These are phyloP conservation scores for Mycena floridula DNA, from an alignment of 768 basidiomycete genomes.

Conservation along the genomic window DNA sequence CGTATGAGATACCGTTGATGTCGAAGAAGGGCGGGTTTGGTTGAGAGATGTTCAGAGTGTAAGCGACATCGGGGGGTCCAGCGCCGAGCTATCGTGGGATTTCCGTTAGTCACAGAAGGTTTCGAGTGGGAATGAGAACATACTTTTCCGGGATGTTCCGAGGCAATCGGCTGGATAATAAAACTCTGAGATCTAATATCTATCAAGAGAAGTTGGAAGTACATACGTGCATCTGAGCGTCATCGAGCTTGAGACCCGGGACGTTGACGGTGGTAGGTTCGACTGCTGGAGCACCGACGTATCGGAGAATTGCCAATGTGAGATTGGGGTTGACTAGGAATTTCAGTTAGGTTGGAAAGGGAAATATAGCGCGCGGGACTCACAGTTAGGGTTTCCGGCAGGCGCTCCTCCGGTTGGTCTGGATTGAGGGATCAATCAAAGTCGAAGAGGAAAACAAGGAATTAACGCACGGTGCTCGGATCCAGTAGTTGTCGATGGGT, in stretches of 20 bases:
- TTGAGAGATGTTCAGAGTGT: constrained; percentile 16
- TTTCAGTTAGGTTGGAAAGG: background rate
- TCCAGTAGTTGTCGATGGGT: constrained; percentile 38
- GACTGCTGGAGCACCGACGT: constrained; percentile 24
- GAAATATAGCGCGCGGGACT: background rate
- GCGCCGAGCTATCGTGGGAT: constrained; percentile 11
- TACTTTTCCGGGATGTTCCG: constrained; percentile 14
- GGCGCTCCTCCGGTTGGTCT: constrained; percentile 19
- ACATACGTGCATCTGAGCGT: constrained; percentile 24
- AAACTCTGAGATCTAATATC: background rate
- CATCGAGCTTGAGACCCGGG: constrained; percentile 17
- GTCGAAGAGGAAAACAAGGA: too few species aligned
- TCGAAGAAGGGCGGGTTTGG: constrained; percentile 26
- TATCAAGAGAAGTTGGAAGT: background rate
- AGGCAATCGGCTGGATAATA: constrained; percentile 7
- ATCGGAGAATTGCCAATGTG: constrained; percentile 31
- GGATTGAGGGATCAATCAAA: background rate
- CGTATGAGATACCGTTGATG: constrained; percentile 27
- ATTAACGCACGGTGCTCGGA: constrained; percentile 23
- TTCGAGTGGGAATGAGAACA: background rate
- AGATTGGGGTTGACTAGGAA: constrained; percentile 20
- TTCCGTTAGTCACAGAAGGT: too few species aligned
- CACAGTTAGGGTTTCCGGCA: constrained; percentile 21
- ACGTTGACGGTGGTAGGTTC: constrained; percentile 24
- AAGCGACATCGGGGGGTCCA: constrained; percentile 15